Evolutionary conservation across 768 basidiomycete genomes (phyloP).

Genomic region (Aureoboletus auriporus): DNA sequence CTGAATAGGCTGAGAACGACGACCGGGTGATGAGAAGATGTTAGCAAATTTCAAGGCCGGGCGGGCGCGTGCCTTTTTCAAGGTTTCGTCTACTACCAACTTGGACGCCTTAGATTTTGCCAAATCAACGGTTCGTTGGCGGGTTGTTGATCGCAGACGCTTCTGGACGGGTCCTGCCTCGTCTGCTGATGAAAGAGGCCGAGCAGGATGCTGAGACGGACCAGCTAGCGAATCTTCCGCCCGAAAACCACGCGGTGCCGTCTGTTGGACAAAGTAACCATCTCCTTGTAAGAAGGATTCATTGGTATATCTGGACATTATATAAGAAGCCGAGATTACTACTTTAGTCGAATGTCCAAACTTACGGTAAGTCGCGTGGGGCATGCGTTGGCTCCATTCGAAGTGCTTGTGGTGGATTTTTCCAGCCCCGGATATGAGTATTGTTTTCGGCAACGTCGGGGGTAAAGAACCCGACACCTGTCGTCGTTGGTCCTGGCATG

Average conservation of each 20-base stretch:
- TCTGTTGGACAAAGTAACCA: slow-evolving; percentile 50
- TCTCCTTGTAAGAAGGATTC: slow-evolving; percentile 56
- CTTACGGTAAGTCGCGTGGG: slow-evolving; percentile 65
- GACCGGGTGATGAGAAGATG: slow-evolving; percentile 82
- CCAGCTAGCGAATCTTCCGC: slow-evolving; percentile 39
- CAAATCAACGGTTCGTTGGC: slow-evolving; percentile 46
- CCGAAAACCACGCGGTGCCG: slow-evolving; percentile 38
- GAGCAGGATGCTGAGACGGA: slow-evolving; percentile 46
- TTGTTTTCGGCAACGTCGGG: slow-evolving; percentile 58
- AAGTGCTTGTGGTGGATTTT: slow-evolving; percentile 50
- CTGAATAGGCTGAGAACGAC: slow-evolving; percentile 70
- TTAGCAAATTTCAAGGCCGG: slow-evolving; percentile 85
- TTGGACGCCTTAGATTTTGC: slow-evolving; percentile 59
- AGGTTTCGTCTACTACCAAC: slow-evolving; percentile 60
- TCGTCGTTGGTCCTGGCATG: slow-evolving; percentile 46
- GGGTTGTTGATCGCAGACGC: slow-evolving; percentile 62
- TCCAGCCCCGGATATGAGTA: slow-evolving; percentile 56
- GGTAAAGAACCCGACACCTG: slow-evolving; percentile 73
- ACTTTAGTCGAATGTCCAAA: neutral
- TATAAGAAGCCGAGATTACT: slow-evolving; percentile 1
- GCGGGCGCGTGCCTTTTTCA: slow-evolving; percentile 91
- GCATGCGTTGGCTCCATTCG: slow-evolving; percentile 50
- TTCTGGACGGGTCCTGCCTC: slow-evolving; percentile 77
- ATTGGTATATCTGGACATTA: slow-evolving; percentile 45
- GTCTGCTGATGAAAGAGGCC: slow-evolving; percentile 79